Base-by-base conservation (phyloP, 441 rosid species). In the Adansonia gregorii region DNA sequence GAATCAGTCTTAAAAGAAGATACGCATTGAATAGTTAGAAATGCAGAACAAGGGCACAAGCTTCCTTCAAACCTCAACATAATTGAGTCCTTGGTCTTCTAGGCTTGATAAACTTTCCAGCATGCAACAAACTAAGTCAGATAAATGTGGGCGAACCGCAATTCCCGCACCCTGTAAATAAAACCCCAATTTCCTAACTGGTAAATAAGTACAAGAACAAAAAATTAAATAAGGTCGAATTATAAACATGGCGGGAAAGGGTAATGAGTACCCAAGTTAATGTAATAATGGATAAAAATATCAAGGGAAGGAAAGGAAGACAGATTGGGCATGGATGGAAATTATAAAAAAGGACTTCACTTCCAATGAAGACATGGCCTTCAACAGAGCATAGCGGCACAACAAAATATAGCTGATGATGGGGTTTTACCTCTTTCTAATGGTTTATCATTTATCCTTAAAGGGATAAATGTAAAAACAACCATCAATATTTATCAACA, bases 41-140 rank as follows among this genome's bases (percentile, higher is more conserved):
- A 74, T 58, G 66, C 70, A 59, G 31, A 48, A 74, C 12, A 20
- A 7, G 61, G 78, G 65, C 82, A 72, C 59, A 77, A 78, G 39
- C 67, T 39, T 78, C 72, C 74, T 52, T 56, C 83, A 83, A 82
- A 96, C 99, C 99, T 94, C 99, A 73, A 94, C 95, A 79, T 96
- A 94, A 87, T 96, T 96, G 80, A 96, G 99, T 79, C 95, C 90
- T 88, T 94, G 99, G 83, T 96, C 98, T 87, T 96, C 99, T 82
- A 96, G 97, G 87, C 98, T 94, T 72, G 99, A 94, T 82, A 96
- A 90, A 86, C 99, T 91, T 92, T 96, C 99, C 87, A 96, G 89
- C 99, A 94, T 96, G 89, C 99, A 96, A 73, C 96, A 96, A 69
- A 96, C 97, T 80, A 96, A 84, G 82, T 96, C 96, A 43, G 99